These are phyloP conservation scores for Naganishia vaughanmartiniae DNA, from an alignment of 768 basidiomycete species.

Conservation along the genomic window DNA sequence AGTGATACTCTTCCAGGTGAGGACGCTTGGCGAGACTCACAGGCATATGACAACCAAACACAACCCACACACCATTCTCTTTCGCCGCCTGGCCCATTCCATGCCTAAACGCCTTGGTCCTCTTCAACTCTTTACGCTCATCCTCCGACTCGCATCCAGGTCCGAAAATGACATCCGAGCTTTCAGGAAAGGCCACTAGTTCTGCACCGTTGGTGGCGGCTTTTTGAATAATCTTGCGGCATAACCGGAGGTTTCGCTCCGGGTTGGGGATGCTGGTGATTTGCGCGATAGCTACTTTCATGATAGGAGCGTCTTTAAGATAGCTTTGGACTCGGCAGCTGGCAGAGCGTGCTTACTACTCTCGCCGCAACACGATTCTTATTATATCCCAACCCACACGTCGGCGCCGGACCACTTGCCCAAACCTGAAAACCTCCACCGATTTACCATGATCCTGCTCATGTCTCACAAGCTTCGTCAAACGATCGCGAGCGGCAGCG, in stretches of 20 bases:
- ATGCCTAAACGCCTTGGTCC: conserved; percentile 4
- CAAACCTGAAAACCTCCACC: no score
- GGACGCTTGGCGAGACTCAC: not conserved
- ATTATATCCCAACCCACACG: no score
- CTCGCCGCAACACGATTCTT: no score
- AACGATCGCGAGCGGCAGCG: no score
- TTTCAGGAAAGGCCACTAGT: conserved; percentile 26
- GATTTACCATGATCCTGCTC: no score
- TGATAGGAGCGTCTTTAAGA: not conserved
- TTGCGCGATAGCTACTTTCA: conserved; percentile 31
- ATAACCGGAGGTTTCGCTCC: conserved; percentile 16
- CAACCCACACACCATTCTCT: conserved; percentile 21
- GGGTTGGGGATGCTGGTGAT: conserved; percentile 23
- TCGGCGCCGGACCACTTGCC: no score
- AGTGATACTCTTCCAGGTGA: not conserved
- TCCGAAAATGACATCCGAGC: conserved; percentile 29
- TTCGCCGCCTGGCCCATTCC: conserved; percentile 14
- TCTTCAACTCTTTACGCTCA: conserved; percentile 20
- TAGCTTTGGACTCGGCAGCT: no score
- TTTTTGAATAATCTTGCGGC: conserved; percentile 4
- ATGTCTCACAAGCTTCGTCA: no score
- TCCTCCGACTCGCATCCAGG: conserved; percentile 20
- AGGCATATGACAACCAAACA: conserved; percentile 24
- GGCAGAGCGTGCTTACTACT: no score
- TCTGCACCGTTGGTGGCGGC: conserved; percentile 24